Evolutionary conservation across 495 filamentous ascomycete genomes (phyloP), one percentile per base, ranked within the genome.

Genomic region (Penicillium canescens): DNA sequence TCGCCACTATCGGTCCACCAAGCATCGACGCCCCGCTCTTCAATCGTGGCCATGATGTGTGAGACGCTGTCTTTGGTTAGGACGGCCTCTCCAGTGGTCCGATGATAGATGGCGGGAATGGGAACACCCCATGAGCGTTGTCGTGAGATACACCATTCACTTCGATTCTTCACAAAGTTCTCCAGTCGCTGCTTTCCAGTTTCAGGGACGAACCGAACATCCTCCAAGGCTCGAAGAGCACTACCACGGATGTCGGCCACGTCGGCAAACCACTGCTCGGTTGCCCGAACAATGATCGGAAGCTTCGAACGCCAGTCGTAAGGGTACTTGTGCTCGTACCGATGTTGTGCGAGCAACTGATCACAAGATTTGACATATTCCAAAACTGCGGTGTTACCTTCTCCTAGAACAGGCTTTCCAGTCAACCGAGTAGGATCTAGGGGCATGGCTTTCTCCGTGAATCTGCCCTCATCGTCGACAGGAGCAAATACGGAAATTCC

Each of bases 121-220:
- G 95, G 94, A 14, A 97, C 88, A 59, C 94, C 94, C 94, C 94
- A 99, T 8, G 89, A 88, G 33, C 94, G 86, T 68, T 99, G 94
- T 28, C 94, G 86, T n/a, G 95, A 98, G 61, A 99, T 96, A 66
- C 94, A 99, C 94, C 94, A 99, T 68, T 98, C 93, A 56, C 82
- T 95, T 31, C 94, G 84, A 40, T 89, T 89, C 60, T 86, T 82
- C 24, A 98, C 78, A 63, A 97, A 98, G 50, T 86, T 88, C 64
- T 88, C 80, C 38, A 99, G 77, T 38, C 95, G 79, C 2, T 81
- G 78, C 55, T 79, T 85, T 4, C 91, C 90, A 31, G 75, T 68
- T 37, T 85, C 78, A 0, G 94, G 94, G 35, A 96, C 76, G 54
- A 97, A 99, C 1, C 72, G 77, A 34, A 97, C 89, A 44, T 82